phyloP scores from a whole-genome alignment of 495 filamentous ascomycete species.

The Talaromyces liani region DNA sequence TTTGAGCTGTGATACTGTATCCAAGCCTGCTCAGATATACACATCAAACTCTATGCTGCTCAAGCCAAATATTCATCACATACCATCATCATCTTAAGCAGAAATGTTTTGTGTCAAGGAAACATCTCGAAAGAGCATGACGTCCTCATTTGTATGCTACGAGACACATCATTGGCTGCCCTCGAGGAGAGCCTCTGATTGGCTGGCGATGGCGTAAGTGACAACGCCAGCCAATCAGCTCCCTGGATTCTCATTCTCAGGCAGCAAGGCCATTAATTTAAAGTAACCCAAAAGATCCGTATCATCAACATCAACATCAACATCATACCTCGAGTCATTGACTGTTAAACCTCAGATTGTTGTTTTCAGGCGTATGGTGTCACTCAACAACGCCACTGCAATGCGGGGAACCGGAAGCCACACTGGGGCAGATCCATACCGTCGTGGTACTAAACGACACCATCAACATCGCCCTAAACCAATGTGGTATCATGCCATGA shows the following conservation, averaged over 20 bases:
- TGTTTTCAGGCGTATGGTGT: no score
- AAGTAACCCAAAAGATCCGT: conserved; percentile 12
- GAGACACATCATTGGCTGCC: background rate
- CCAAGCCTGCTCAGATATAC: background rate
- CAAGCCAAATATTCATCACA: no score
- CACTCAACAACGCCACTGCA: background rate
- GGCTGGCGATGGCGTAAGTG: background rate
- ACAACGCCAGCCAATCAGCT: background rate
- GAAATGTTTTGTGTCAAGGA: no score
- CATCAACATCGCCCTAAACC: background rate
- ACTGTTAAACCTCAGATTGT: no score
- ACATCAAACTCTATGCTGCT: background rate
- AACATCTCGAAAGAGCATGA: background rate
- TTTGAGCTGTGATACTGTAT: background rate
- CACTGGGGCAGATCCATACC: background rate
- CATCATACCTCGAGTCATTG: background rate
- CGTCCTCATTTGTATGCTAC: background rate
- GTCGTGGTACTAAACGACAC: background rate
- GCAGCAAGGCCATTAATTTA: background rate
- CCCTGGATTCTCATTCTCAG: background rate
- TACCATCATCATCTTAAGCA: no score
- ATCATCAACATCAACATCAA: background rate
- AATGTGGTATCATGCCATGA: background rate
- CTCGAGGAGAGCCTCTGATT: background rate
- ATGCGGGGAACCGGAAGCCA: background rate